These are phyloP conservation scores for Gyromitra esculenta DNA, from an alignment of 2,329 filamentous ascomycete genomes.

Conservation along the genomic window DNA sequence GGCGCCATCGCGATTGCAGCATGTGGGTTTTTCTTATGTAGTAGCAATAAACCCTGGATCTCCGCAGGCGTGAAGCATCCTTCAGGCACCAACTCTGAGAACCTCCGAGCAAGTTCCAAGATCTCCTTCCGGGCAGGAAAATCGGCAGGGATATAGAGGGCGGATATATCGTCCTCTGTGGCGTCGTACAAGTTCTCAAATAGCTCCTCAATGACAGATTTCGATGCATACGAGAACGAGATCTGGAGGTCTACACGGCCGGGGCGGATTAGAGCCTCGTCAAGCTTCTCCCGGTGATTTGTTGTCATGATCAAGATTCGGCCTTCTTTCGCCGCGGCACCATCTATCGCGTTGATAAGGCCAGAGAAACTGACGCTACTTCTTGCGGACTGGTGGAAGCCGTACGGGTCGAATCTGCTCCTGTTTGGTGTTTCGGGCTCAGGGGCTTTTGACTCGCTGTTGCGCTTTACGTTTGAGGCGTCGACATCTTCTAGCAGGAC, in stretches of 20 bases:
- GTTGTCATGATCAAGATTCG: constrained; percentile 59
- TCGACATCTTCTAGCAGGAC: constrained; percentile 77
- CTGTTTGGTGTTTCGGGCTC: neutral
- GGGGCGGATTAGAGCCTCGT: constrained; percentile 58
- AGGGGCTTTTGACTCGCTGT: constrained; percentile 48
- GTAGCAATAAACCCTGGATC: constrained; percentile 69
- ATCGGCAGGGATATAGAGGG: constrained; percentile 50
- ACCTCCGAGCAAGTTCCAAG: constrained; percentile 63
- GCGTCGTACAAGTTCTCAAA: constrained; percentile 70
- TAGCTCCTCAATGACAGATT: constrained; percentile 66
- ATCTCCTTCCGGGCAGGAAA: constrained; percentile 61
- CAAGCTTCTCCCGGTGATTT: constrained; percentile 57
- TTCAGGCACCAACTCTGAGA: constrained; percentile 66
- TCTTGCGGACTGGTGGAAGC: neutral
- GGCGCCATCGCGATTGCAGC: constrained; percentile 64
- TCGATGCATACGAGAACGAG: constrained; percentile 62
- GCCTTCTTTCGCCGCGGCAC: constrained; percentile 70
- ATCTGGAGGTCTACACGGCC: constrained; percentile 64
- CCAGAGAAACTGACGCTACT: constrained; percentile 71
- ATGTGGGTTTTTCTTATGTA: constrained; percentile 67
- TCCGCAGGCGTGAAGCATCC: constrained; percentile 70
- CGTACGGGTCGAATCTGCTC: neutral
- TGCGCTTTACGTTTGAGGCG: constrained; percentile 69
- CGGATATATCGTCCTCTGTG: constrained; percentile 58
- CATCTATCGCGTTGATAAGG: constrained; percentile 83